A percentile compares a stretch with the other conserved stretches of the same genome.
Conservation (phyloP, 208 protist genomes). For the Trypanosoma scelopori region DNA sequence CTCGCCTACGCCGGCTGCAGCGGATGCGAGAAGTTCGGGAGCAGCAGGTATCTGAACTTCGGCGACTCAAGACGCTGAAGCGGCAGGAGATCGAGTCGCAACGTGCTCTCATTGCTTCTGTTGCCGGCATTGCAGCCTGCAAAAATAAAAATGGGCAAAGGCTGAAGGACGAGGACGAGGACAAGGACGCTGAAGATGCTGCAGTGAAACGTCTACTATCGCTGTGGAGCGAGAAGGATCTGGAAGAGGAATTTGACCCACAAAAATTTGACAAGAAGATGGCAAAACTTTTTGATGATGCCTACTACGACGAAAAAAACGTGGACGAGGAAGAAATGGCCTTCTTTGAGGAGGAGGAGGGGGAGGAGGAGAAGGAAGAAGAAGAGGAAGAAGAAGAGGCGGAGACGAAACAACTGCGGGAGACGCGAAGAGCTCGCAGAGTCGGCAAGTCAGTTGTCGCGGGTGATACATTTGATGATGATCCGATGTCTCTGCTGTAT, state of each 20-base stretch:
- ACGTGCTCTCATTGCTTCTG: constrained; percentile 75
- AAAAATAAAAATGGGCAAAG: constrained; percentile 18
- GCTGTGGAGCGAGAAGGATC: constrained; percentile 80
- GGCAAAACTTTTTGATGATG: constrained; percentile 80
- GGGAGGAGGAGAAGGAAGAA: constrained; percentile 10
- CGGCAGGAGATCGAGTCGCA: constrained; percentile 87
- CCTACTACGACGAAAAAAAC: constrained; percentile 86
- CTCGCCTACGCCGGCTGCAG: constrained; percentile 71
- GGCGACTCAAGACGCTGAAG: constrained; percentile 89
- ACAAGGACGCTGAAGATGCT: constrained; percentile 57
- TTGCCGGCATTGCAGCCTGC: constrained; percentile 48
- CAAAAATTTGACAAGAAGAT: constrained; percentile 89
- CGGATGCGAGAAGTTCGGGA: constrained; percentile 60
- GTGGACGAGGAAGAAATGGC: constrained; percentile 86
- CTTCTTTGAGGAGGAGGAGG: constrained; percentile 80
- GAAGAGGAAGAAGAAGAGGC: constrained; percentile 13
- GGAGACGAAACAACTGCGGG: constrained; percentile 13
- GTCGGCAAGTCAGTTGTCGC: neutral
- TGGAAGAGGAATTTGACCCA: constrained; percentile 84
- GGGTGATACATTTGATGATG: constrained; percentile 18
- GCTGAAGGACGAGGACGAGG: constrained; percentile 35
- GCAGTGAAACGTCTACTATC: constrained; percentile 52
- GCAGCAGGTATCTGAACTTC: constrained; percentile 83
- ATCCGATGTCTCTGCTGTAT: constrained; percentile 60
- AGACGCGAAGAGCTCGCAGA: neutral